Conservation (phyloP, 2,329 filamentous ascomycete genomes). For the Apiospora pterosperma region DNA sequence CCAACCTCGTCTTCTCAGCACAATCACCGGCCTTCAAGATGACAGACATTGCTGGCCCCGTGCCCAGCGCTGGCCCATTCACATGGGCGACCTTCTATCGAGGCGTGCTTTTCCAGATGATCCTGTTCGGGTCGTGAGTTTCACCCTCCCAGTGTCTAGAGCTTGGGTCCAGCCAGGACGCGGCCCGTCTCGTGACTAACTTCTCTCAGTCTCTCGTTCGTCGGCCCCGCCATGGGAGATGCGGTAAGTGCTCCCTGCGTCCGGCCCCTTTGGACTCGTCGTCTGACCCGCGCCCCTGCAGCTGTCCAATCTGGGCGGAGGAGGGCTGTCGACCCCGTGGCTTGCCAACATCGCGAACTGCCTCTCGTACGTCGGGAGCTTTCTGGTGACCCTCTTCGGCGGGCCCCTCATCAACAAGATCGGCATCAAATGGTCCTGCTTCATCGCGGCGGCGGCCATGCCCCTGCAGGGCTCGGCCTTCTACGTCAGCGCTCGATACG, state of each 20-base stretch:
- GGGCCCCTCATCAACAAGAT: slow-evolving; percentile 36
- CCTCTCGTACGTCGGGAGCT: slow-evolving; percentile 1
- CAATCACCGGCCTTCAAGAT: not conserved
- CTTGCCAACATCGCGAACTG: slow-evolving; percentile 2
- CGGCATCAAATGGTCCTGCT: slow-evolving; percentile 33
- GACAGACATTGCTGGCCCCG: not conserved
- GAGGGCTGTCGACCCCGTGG: not conserved
- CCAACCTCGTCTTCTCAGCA: not conserved
- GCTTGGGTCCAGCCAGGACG: not conserved
- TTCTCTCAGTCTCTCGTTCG: not conserved
- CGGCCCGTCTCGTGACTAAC: not conserved
- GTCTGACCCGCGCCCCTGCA: not conserved
- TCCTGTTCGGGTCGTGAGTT: slow-evolving; percentile 2
- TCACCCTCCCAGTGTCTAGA: not conserved
- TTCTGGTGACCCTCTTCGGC: slow-evolving; percentile 18
- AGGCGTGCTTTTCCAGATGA: slow-evolving; percentile 3
- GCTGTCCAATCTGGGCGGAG: slow-evolving; percentile 2
- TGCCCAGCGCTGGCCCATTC: not conserved
- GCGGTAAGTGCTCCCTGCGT: not conserved
- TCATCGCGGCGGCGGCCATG: slow-evolving; percentile 30
- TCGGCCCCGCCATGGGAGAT: slow-evolving; percentile 3
- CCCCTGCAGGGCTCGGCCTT: slow-evolving; percentile 31
- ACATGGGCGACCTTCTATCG: not conserved
- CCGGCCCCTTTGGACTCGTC: not conserved
- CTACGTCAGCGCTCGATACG: slow-evolving; percentile 28